Percentiles rank a stretch among this genome's conserved stretches.
Evolutionary conservation across 2,329 filamentous ascomycete genomes (phyloP).

Genomic region (Microsporum ferrugineum): DNA sequence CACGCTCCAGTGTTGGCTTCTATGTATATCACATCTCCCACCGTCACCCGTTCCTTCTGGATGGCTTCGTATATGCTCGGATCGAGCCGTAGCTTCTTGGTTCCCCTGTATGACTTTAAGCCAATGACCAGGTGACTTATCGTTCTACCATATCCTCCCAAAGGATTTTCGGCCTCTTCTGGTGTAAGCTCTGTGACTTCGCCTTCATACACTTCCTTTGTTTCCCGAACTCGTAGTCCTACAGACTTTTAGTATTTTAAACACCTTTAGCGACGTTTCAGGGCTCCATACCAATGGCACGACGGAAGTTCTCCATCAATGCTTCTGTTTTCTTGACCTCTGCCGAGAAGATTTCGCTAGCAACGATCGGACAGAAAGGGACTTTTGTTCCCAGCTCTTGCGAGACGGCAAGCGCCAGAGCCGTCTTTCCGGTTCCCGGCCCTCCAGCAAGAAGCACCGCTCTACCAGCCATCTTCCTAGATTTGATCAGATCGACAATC

Average conservation of each 20-base stretch:
- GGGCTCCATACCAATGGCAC: constrained; percentile 63
- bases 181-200: constrained; percentile 96
- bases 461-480: constrained; percentile 94
- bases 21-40: constrained; percentile 97
- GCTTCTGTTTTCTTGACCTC: constrained; percentile 99
- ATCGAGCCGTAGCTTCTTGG: constrained; percentile 93
- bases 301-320: constrained; percentile 96
- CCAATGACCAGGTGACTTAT: constrained; percentile 93
- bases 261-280: background rate
- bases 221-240: constrained; percentile 87
- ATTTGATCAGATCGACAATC: constrained; percentile 87
- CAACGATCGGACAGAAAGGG: constrained; percentile 94
- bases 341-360: constrained; percentile 93
- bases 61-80: constrained; percentile 99
- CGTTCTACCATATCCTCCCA: constrained; percentile 93
- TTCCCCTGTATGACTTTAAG: constrained; percentile 87
- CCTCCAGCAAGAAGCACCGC: constrained; percentile 89
- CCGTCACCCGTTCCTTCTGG: constrained; percentile 90
- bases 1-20: constrained; percentile 97
- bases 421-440: constrained; percentile 93
- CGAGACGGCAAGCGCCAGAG: constrained; percentile 85
- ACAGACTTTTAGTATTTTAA: background rate
- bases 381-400: constrained; percentile 97
- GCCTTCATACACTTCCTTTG: constrained; percentile 98
- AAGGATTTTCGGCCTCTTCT: constrained; percentile 93